Evolutionary conservation across 1,284 basidiomycete species (phyloP).

Genomic region (Phylloboletellus chloephorus): DNA sequence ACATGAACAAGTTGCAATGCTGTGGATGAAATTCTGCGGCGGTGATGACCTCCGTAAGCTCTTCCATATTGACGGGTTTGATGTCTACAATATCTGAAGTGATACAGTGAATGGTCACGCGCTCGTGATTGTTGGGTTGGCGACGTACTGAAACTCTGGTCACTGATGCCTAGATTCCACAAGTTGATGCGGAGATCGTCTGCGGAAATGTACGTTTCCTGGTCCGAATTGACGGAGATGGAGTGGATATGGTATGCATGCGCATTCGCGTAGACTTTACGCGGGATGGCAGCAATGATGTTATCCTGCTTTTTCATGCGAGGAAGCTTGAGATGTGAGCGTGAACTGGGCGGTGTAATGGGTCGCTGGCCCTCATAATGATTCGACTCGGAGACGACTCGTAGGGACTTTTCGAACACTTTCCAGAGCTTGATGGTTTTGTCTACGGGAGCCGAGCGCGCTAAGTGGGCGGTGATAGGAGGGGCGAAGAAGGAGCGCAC

Average conservation of each 20-base stretch:
- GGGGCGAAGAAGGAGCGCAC: slow-evolving; percentile 39
- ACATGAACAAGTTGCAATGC: slow-evolving; percentile 99
- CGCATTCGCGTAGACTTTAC: slow-evolving; percentile 98
- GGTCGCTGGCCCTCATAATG: slow-evolving; percentile 75
- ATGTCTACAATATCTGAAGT: slow-evolving; percentile 95
- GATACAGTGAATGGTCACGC: slow-evolving; percentile 12
- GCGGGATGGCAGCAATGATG: slow-evolving; percentile 96
- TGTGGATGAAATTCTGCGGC: slow-evolving; percentile 98
- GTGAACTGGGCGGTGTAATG: slow-evolving; percentile 53
- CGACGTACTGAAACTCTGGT: slow-evolving; percentile 96
- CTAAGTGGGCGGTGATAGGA: not conserved
- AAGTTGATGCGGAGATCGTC: slow-evolving; percentile 97
- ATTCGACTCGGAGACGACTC: slow-evolving; percentile 96
- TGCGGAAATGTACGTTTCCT: slow-evolving; percentile 98
- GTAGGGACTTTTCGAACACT: slow-evolving; percentile 96
- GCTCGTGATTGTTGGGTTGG: not conserved
- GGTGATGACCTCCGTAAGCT: slow-evolving; percentile 98
- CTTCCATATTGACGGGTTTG: slow-evolving; percentile 99
- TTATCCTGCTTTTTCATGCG: slow-evolving; percentile 93
- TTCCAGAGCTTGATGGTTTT: slow-evolving; percentile 99
- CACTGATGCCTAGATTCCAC: slow-evolving; percentile 98
- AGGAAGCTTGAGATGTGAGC: slow-evolving; percentile 70
- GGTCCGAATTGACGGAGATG: slow-evolving; percentile 98
- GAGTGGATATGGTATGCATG: slow-evolving; percentile 99
- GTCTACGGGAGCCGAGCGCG: slow-evolving; percentile 50